Evolutionary conservation across 164 flowering plant genomes (phyloP).

Genomic region (Buxus sempervirens): DNA sequence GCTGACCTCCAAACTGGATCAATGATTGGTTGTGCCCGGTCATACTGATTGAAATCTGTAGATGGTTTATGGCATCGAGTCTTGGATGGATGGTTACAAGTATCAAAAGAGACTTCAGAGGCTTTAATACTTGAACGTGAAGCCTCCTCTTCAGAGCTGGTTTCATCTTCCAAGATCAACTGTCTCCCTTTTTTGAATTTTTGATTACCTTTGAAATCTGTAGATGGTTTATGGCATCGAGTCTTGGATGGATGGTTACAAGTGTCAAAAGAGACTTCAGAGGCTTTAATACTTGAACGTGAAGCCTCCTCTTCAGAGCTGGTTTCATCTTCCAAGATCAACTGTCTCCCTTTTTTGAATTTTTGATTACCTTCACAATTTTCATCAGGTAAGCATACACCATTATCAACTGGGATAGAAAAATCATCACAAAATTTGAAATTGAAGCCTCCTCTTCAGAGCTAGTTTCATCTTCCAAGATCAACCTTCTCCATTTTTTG

Average conservation of each 20-base stretch:
- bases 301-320: not conserved
- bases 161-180: not conserved
- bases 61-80: not conserved
- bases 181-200: not conserved
- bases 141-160: not conserved
- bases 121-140: not conserved
- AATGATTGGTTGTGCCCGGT: constrained; percentile 34
- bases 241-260: too few relatives aligned
- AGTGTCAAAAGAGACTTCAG: not conserved
- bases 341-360: not conserved
- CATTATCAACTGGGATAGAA: not conserved
- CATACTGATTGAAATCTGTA: not conserved
- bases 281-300: not conserved
- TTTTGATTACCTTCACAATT: constrained; percentile 6
- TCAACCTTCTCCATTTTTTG: constrained; percentile 13
- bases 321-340: not conserved
- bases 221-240: not conserved
- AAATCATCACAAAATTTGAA: not conserved
- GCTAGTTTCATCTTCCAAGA: constrained; percentile 3
- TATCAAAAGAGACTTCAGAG: not conserved
- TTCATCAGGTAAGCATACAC: not conserved
- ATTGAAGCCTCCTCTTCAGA: constrained; percentile 14
- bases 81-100: too few relatives aligned
- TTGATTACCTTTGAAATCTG: not conserved
- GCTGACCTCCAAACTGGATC: constrained; percentile 57